Percentiles rank a stretch among this genome's conserved stretches.
Conservation (phyloP, 2,329 filamentous ascomycete genomes). For the Dendryphion nanum region DNA sequence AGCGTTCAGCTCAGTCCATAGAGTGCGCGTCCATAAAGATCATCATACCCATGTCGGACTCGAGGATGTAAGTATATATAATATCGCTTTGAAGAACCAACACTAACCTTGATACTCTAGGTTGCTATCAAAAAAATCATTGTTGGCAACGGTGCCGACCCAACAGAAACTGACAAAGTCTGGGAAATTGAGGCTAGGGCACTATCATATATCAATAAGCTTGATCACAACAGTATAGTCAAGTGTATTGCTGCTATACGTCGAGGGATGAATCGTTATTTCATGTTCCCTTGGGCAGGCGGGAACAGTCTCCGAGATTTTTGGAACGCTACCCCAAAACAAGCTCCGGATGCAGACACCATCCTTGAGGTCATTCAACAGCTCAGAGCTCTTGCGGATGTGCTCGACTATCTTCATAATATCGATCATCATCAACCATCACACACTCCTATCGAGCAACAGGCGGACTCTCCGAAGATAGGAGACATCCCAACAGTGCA, state of each 20-base stretch:
- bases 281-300: constrained; percentile 23
- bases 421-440: background rate
- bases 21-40: constrained; percentile 6
- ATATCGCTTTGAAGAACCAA: background rate
- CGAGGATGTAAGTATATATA: constrained; percentile 5
- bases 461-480: too few relatives aligned
- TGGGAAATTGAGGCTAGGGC: constrained; percentile 13
- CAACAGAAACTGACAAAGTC: constrained; percentile 3
- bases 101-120: constrained; percentile 1
- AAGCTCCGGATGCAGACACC: constrained; percentile 1
- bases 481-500: background rate
- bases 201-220: constrained; percentile 7
- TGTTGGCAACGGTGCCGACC: constrained; percentile 1
- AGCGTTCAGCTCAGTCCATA: constrained; percentile 9
- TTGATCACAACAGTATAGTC: constrained; percentile 13
- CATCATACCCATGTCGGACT: constrained; percentile 4
- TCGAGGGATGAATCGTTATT: constrained; percentile 13
- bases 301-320: constrained; percentile 11
- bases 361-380: constrained; percentile 8
- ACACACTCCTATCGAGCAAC: background rate
- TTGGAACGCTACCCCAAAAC: constrained; percentile 8
- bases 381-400: constrained; percentile 14
- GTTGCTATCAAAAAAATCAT: constrained; percentile 13
- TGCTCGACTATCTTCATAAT: constrained; percentile 12
- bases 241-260: constrained; percentile 12